Evolutionary conservation across 2,329 filamentous ascomycete species (phyloP).

Genomic region (Xylaria multiplex): DNA sequence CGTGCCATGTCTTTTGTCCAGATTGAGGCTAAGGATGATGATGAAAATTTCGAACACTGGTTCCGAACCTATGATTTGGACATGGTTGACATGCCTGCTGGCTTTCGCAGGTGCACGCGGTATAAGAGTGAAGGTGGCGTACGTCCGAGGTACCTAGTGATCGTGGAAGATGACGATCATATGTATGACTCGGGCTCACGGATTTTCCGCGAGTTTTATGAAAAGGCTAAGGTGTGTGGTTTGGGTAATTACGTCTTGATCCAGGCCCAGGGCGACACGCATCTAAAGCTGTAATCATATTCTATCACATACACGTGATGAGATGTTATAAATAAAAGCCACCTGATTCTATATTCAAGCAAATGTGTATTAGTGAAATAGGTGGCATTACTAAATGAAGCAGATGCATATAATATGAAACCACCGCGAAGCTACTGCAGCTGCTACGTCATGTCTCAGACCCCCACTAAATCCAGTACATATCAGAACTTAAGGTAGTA

Average conservation of each 20-base stretch:
- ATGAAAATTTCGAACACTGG: conserved; percentile 22
- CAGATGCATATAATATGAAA: not conserved
- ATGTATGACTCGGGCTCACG: no score
- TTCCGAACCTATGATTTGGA: conserved; percentile 22
- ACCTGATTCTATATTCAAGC: not conserved
- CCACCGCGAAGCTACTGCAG: not conserved
- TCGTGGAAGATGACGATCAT: conserved; percentile 15
- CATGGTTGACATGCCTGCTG: conserved; percentile 1
- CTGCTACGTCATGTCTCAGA: conserved; percentile 26
- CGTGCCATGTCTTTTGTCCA: conserved; percentile 4
- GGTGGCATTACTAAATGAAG: not conserved
- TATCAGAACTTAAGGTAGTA: no score
- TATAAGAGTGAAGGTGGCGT: conserved; percentile 18
- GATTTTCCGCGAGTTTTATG: no score
- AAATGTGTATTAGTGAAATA: no score
- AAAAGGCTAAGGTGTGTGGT: conserved; percentile 4
- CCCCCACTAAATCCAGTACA: conserved; percentile 3
- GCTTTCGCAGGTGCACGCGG: conserved; percentile 22
- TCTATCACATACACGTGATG: not conserved
- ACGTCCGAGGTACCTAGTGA: conserved; percentile 19
- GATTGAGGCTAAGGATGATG: conserved; percentile 18
- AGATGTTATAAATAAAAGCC: not conserved
- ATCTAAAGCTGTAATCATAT: conserved; percentile 6
- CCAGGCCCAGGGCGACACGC: conserved; percentile 14
- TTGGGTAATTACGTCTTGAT: conserved; percentile 18